Conservation (phyloP, 1,284 basidiomycete species). For the Trichosporon sp. region DNA sequence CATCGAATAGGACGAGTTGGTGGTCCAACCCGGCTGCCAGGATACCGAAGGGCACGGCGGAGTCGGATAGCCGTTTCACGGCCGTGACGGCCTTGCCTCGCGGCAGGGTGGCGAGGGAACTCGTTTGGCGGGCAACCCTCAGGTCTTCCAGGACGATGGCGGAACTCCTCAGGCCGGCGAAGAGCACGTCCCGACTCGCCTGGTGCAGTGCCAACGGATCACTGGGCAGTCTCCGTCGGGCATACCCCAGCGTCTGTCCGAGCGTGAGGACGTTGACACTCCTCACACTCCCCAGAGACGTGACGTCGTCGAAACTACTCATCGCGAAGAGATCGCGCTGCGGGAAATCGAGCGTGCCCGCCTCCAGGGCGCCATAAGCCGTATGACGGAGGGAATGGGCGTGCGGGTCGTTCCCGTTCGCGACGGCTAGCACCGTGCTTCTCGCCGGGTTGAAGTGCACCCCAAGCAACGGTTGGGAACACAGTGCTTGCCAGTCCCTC, state of each 20-base stretch:
- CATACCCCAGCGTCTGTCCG: slow-evolving; percentile 23
- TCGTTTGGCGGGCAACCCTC: slow-evolving; percentile 29
- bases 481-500: slow-evolving; percentile 35
- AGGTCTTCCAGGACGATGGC: slow-evolving; percentile 39
- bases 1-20: slow-evolving; percentile 48
- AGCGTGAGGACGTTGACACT: slow-evolving; percentile 30
- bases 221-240: slow-evolving; percentile 34
- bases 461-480: slow-evolving; percentile 41
- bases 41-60: slow-evolving; percentile 49
- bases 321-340: slow-evolving; percentile 41
- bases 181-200: slow-evolving; percentile 36
- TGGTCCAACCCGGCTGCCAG: slow-evolving; percentile 43
- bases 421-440: slow-evolving; percentile 39
- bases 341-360: slow-evolving; percentile 37
- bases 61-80: slow-evolving; percentile 46
- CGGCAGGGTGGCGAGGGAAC: slow-evolving; percentile 29
- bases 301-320: slow-evolving; percentile 45
- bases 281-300: slow-evolving; percentile 38
- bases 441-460: slow-evolving; percentile 43
- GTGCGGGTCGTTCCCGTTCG: slow-evolving; percentile 44
- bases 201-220: slow-evolving; percentile 47
- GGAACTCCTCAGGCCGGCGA: slow-evolving; percentile 40
- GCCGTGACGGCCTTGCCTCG: slow-evolving; percentile 44
- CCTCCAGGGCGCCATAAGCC: slow-evolving; percentile 26
- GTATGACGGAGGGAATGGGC: slow-evolving; percentile 39